Evolutionary conservation across 1,284 basidiomycete genomes (phyloP), one percentile per base, ranked within the genome.

Genomic region (Macrocystidia cucumis): DNA sequence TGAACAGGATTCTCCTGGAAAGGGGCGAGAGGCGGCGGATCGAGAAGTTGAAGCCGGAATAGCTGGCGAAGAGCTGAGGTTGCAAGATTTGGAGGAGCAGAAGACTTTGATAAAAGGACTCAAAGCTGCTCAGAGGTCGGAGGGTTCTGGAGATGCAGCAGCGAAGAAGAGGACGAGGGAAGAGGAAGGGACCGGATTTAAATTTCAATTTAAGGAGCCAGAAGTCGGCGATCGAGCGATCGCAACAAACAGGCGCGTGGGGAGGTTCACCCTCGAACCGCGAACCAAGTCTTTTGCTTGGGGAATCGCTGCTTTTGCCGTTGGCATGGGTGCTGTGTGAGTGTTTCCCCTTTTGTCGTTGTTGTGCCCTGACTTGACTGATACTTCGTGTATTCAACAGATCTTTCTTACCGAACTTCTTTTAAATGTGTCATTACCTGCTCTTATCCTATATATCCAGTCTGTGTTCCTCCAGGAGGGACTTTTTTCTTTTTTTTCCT

Each of bases 231-330:
- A 75, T 42, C 69, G 84, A 31, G 60, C 59, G 19, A 73, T 86
- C 44, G 78, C 68, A 7, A 75, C 76, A 13, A 86, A 86, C 49
- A 67, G 64, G 32, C 67, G 81, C 28, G 63, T 83, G 32, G 55
- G 57, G 14, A 56, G 67, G 33, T 60, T 72, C 51, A 50, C 65
- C n/a, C 42, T 71, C 39, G 65, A 74, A 51, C 77, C 85, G 2
- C 65, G 72, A 53, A 69, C 73, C 47, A 83, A 78, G 53, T 76
- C 77, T 11, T 62, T 76, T 41, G 79, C 76, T 1, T 88, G 84
- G 84, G 85, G 85, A 24, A 62, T 78, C 7, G 69, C 80, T 27
- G 78, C 77, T 18, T 87, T 88, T 52, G 80, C 79, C 23, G 65
- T 83, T 34, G 83, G 81, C 18, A 60, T 79, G 54, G 67, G 78